phyloP scores from a whole-genome alignment of 2,329 filamentous ascomycete species.

The Emericellopsis atlantica region DNA sequence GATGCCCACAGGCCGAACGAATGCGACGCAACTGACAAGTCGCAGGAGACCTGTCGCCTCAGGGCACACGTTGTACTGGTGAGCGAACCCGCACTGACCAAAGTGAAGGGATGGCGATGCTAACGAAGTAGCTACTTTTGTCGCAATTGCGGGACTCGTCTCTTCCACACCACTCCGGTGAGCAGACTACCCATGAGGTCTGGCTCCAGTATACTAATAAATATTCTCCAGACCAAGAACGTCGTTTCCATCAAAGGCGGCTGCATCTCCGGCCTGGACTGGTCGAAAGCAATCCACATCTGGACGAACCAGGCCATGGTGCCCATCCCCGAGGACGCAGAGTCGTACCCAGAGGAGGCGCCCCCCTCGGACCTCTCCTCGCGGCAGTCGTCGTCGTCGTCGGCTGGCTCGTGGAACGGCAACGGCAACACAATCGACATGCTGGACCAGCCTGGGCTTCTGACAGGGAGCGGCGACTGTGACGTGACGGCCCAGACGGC shows the following conservation, averaged over 20 bases:
- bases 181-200: slow-evolving; percentile 8
- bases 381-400: no score
- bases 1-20: slow-evolving; percentile 11
- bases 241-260: slow-evolving; percentile 56
- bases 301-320: slow-evolving; percentile 57
- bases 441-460: slow-evolving; percentile 31
- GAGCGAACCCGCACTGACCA: slow-evolving; percentile 7
- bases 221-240: slow-evolving; percentile 32
- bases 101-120: background rate
- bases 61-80: slow-evolving; percentile 47
- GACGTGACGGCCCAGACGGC: background rate
- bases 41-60: slow-evolving; percentile 41
- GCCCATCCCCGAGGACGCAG: slow-evolving; percentile 52
- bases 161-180: slow-evolving; percentile 49
- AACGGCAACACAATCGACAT: slow-evolving; percentile 30
- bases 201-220: no score
- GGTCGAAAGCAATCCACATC: slow-evolving; percentile 50
- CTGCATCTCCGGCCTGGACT: slow-evolving; percentile 50
- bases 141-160: slow-evolving; percentile 49
- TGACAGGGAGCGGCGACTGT: slow-evolving; percentile 21
- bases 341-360: slow-evolving; percentile 41
- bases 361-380: slow-evolving; percentile 4
- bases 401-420: slow-evolving; percentile 12
- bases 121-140: slow-evolving; percentile 45
- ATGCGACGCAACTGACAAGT: background rate